Evolutionary conservation across 768 basidiomycete genomes (phyloP).

Genomic region (Cystobasidium tubakii): DNA sequence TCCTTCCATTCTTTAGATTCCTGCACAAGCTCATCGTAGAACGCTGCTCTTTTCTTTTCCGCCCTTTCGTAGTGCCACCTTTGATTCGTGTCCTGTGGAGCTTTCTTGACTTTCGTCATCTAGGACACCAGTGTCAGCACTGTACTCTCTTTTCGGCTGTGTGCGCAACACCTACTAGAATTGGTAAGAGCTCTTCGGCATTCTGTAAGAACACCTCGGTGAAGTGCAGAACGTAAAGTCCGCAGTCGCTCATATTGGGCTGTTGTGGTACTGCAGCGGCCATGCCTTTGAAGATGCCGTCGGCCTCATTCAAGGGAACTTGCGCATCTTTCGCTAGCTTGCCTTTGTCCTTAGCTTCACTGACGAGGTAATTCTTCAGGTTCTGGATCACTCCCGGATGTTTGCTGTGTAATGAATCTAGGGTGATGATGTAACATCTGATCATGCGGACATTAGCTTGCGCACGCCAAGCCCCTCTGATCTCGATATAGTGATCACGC

Average conservation of each 20-base stretch:
- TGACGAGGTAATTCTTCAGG: constrained; percentile 62
- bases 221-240: constrained; percentile 83
- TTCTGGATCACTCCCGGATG: constrained; percentile 63
- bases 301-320: constrained; percentile 47
- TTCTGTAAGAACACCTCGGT: constrained; percentile 67
- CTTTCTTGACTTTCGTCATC: background rate
- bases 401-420: constrained; percentile 77
- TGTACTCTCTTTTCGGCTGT: background rate
- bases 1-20: background rate
- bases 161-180: background rate
- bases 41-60: background rate
- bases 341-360: constrained; percentile 73
- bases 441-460: background rate
- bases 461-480: background rate
- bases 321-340: constrained; percentile 43
- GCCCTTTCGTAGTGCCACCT: background rate
- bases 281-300: constrained; percentile 54
- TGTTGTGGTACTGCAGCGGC: constrained; percentile 58
- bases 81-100: background rate
- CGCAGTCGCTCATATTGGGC: constrained; percentile 85
- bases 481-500: background rate
- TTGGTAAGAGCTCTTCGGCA: constrained; percentile 49
- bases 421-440: constrained; percentile 75
- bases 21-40: background rate
- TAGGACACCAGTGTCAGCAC: background rate